Conservation (phyloP, 2,329 filamentous ascomycete genomes). For the Arthrobotrys entomopaga region DNA sequence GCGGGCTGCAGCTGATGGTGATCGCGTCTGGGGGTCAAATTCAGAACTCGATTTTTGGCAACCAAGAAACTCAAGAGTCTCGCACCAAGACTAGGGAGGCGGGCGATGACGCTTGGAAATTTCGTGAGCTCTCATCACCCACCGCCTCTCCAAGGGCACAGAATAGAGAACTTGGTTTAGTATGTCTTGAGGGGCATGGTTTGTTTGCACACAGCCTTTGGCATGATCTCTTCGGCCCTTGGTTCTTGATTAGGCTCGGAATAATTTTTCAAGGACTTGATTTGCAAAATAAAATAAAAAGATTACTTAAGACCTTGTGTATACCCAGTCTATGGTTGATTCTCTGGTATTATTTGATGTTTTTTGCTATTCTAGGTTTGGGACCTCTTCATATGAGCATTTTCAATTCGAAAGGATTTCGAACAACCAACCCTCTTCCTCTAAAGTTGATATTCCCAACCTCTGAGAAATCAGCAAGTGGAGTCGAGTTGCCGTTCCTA, state of each 20-base stretch:
- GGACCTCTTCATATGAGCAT: neutral
- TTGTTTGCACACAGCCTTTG: neutral
- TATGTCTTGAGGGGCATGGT: slow-evolving; percentile 23
- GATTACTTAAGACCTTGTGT: too few relatives aligned
- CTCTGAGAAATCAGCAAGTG: slow-evolving; percentile 12
- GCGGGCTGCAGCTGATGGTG: slow-evolving; percentile 29
- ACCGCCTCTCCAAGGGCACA: neutral
- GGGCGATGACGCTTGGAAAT: slow-evolving; percentile 28
- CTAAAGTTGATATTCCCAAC: too few relatives aligned
- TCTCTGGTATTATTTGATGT: too few relatives aligned
- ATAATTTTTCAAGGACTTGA: too few relatives aligned
- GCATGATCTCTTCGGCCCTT: neutral
- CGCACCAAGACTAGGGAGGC: slow-evolving; percentile 4
- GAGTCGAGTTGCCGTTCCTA: slow-evolving; percentile 25
- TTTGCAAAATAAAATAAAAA: too few relatives aligned
- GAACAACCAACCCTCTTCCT: neutral
- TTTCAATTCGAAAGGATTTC: neutral
- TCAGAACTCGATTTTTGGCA: slow-evolving; percentile 7
- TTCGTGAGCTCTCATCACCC: slow-evolving; percentile 47
- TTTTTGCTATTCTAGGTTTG: too few relatives aligned
- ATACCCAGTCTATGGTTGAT: too few relatives aligned
- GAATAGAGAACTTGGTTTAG: slow-evolving; percentile 17
- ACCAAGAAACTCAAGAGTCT: neutral
- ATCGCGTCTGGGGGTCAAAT: slow-evolving; percentile 12
- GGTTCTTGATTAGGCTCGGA: too few relatives aligned